Evolutionary conservation across 2,329 filamentous ascomycete genomes (phyloP).

Genomic region (Venturia aucupariae): DNA sequence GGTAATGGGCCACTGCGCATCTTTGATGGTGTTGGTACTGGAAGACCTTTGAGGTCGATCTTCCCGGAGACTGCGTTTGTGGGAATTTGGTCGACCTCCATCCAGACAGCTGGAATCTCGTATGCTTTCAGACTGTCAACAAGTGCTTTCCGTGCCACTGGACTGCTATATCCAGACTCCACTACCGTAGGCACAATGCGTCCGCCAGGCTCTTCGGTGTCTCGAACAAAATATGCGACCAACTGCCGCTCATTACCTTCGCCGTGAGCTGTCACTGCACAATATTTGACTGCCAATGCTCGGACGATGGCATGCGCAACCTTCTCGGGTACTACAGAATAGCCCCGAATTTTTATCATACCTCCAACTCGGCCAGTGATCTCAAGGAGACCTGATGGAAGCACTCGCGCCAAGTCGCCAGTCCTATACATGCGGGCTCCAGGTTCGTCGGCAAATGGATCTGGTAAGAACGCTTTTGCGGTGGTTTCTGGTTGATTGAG

Average conservation of each 20-base stretch:
- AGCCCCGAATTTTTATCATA: slow-evolving; percentile 75
- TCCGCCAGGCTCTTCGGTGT: slow-evolving; percentile 48
- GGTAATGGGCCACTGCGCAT: slow-evolving; percentile 37
- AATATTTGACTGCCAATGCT: slow-evolving; percentile 60
- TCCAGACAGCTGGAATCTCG: slow-evolving; percentile 74
- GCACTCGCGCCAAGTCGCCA: slow-evolving; percentile 59
- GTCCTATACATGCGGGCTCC: slow-evolving; percentile 66
- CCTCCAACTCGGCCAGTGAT: slow-evolving; percentile 67
- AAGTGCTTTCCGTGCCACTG: slow-evolving; percentile 55
- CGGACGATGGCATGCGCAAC: slow-evolving; percentile 65
- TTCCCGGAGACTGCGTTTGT: slow-evolving; percentile 75
- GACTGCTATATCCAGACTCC: slow-evolving; percentile 56
- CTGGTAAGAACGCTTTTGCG: slow-evolving; percentile 57
- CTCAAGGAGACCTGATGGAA: slow-evolving; percentile 60
- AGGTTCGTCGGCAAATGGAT: slow-evolving; percentile 52
- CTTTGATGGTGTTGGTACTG: slow-evolving; percentile 39
- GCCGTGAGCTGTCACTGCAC: slow-evolving; percentile 63
- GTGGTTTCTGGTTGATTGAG: slow-evolving; percentile 73
- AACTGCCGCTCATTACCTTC: slow-evolving; percentile 68
- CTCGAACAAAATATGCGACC: slow-evolving; percentile 66
- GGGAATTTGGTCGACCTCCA: slow-evolving; percentile 60
- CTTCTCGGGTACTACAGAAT: slow-evolving; percentile 67
- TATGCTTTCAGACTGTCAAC: slow-evolving; percentile 64
- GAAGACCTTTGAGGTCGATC: slow-evolving; percentile 62
- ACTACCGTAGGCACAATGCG: slow-evolving; percentile 58